Percentiles rank a stretch among this genome's conserved stretches.
These are phyloP conservation scores for Vanrija humicola DNA, from an alignment of 1,284 basidiomycete genomes.

Conservation along the genomic window DNA sequence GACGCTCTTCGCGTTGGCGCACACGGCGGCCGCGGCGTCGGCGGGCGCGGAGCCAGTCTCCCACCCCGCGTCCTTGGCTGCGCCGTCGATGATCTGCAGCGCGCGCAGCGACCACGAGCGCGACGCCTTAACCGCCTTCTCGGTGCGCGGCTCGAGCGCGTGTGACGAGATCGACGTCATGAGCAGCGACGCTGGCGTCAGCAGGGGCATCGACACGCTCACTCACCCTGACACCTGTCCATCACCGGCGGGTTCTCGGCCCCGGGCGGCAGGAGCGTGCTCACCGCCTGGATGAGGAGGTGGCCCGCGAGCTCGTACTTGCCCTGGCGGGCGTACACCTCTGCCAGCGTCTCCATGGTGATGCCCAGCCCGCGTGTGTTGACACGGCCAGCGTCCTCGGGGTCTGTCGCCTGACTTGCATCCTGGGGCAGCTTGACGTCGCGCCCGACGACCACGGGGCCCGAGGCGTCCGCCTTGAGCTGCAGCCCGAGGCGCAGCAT, in stretches of 20 bases:
- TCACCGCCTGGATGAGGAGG: constrained; percentile 44
- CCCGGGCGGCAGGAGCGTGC: constrained; percentile 38
- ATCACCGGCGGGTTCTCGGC: constrained; percentile 17
- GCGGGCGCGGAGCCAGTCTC: constrained; percentile 4
- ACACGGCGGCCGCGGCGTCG: constrained; percentile 26
- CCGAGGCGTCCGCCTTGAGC: neutral
- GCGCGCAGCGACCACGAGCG: constrained; percentile 44
- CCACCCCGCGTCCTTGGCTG: constrained; percentile 22
- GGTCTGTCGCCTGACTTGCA: constrained; percentile 22
- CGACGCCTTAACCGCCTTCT: constrained; percentile 34
- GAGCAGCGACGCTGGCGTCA: constrained; percentile 23
- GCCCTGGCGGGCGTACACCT: constrained; percentile 43
- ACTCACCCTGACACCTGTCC: constrained; percentile 43
- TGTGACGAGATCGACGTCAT: constrained; percentile 48
- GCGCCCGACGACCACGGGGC: constrained; percentile 35
- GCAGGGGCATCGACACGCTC: neutral
- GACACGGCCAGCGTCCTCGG: constrained; percentile 29
- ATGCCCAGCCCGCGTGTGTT: constrained; percentile 44
- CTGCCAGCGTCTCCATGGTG: constrained; percentile 48
- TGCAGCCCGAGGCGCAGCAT: constrained; percentile 38
- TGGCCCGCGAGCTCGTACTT: constrained; percentile 40
- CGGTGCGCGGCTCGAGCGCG: constrained; percentile 35
- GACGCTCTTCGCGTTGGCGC: constrained; percentile 36
- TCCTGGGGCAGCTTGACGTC: constrained; percentile 32
- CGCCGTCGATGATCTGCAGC: constrained; percentile 38